Percentiles rank a stretch among this genome's conserved stretches.
These are phyloP conservation scores for Vanderwaltozyma tropicalis DNA, from an alignment of 805 yeast genomes.

Conservation along the genomic window DNA sequence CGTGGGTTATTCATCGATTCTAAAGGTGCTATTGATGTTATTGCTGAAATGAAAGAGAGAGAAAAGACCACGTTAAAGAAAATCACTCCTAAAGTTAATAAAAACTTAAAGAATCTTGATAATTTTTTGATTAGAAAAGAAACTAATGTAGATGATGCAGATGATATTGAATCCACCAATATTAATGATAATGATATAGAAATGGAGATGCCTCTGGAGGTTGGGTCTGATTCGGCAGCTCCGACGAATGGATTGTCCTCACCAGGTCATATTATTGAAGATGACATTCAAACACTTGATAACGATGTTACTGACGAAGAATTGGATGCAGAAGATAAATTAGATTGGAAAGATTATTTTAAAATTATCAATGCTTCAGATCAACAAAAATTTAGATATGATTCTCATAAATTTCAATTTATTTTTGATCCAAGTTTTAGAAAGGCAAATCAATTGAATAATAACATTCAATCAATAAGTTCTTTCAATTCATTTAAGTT, in stretches of 20 bases:
- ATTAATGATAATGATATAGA: neutral
- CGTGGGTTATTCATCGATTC: constrained; percentile 81
- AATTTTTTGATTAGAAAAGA: constrained; percentile 4
- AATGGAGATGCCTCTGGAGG: too few relatives aligned
- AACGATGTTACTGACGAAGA: constrained; percentile 13
- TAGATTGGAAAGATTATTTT: constrained; percentile 69
- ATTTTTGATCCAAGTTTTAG: constrained; percentile 23
- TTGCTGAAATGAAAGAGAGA: constrained; percentile 43
- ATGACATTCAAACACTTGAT: too few relatives aligned
- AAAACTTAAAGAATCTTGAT: constrained; percentile 8
- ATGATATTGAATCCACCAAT: neutral
- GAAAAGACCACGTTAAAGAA: constrained; percentile 12
- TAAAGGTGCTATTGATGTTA: constrained; percentile 49
- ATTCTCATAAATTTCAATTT: constrained; percentile 52
- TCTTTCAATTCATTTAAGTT: constrained; percentile 7
- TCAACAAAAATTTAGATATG: constrained; percentile 58
- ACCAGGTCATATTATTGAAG: neutral
- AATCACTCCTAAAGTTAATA: neutral
- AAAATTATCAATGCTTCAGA: constrained; percentile 50
- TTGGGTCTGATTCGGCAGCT: too few relatives aligned
- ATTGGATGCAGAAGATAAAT: constrained; percentile 2
- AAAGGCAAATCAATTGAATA: constrained; percentile 7
- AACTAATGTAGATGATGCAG: neutral
- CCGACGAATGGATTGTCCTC: too few relatives aligned
- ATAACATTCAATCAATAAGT: constrained; percentile 1